Conservation (phyloP, 768 basidiomycete genomes). For the Dacryopinax spathularia region DNA sequence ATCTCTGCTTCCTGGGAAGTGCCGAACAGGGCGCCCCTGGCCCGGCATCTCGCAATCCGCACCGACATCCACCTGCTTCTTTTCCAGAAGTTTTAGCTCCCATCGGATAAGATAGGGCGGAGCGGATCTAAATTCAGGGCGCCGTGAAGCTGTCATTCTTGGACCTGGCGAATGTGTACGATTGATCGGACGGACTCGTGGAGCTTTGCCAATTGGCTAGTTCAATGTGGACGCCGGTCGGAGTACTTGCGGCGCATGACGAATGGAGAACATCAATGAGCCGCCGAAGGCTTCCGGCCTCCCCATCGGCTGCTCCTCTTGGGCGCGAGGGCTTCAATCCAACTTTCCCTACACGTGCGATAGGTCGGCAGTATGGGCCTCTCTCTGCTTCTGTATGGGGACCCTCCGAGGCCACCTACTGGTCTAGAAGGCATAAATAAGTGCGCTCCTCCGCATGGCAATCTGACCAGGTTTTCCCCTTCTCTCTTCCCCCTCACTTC, state of each 20-base stretch:
- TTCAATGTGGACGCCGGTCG: not conserved
- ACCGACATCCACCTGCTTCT: not conserved
- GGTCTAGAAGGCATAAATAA: not conserved
- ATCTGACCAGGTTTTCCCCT: not conserved
- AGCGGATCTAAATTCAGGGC: slow-evolving; percentile 1
- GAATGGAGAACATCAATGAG: not conserved
- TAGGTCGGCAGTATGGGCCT: not conserved
- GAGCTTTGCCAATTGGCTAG: not conserved
- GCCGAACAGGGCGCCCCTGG: not conserved
- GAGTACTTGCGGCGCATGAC: not conserved
- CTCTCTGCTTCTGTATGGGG: not conserved
- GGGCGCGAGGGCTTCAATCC: not conserved
- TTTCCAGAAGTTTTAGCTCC: not conserved
- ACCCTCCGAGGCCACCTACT: not conserved
- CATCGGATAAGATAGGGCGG: slow-evolving; percentile 2
- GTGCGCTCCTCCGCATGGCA: not conserved
- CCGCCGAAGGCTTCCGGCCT: not conserved
- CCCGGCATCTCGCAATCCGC: not conserved
- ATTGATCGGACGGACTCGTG: not conserved
- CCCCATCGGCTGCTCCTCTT: not conserved
- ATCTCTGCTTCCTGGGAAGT: not conserved
- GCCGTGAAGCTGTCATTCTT: not conserved
- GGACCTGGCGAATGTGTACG: not conserved
- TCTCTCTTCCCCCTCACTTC: not conserved
- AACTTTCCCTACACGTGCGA: not conserved